Conservation (phyloP, 2,329 filamentous ascomycete species). For the Parascedosporium putredinis region DNA sequence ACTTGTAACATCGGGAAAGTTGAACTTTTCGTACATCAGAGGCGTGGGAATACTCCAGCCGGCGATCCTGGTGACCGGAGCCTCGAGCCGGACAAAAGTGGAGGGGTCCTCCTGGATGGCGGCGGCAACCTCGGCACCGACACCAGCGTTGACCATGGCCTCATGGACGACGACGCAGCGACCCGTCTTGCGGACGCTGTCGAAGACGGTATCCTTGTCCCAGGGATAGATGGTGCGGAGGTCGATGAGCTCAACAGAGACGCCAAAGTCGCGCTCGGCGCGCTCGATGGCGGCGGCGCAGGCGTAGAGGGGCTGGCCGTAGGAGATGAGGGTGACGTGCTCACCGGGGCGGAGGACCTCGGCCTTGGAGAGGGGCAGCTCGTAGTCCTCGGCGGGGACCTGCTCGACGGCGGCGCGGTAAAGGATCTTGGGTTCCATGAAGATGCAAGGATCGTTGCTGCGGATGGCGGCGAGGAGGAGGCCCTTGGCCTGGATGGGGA, state of each 20-base stretch:
- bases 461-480: constrained; percentile 67
- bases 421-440: constrained; percentile 89
- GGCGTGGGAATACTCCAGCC: constrained; percentile 86
- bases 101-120: constrained; percentile 68
- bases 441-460: constrained; percentile 78
- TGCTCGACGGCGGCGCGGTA: constrained; percentile 89
- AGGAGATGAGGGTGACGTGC: constrained; percentile 76
- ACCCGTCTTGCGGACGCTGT: constrained; percentile 80
- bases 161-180: constrained; percentile 84
- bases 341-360: constrained; percentile 73
- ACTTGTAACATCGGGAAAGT: constrained; percentile 80
- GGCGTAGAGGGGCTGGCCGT: constrained; percentile 80
- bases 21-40: constrained; percentile 67
- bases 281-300: constrained; percentile 68
- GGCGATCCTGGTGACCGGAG: constrained; percentile 73
- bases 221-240: constrained; percentile 83
- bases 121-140: constrained; percentile 82
- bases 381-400: constrained; percentile 70
- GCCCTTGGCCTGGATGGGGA: constrained; percentile 86
- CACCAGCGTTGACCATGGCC: constrained; percentile 79
- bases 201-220: constrained; percentile 71
- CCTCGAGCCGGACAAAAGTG: constrained; percentile 74
- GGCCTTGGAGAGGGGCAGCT: constrained; percentile 76
- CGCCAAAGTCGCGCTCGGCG: constrained; percentile 63
- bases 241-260: constrained; percentile 78